Percentiles rank a stretch among this genome's conserved stretches.
These are phyloP conservation scores for Rhodomyrtus psidioides DNA, from an alignment of 441 rosid genomes.

Conservation along the genomic window DNA sequence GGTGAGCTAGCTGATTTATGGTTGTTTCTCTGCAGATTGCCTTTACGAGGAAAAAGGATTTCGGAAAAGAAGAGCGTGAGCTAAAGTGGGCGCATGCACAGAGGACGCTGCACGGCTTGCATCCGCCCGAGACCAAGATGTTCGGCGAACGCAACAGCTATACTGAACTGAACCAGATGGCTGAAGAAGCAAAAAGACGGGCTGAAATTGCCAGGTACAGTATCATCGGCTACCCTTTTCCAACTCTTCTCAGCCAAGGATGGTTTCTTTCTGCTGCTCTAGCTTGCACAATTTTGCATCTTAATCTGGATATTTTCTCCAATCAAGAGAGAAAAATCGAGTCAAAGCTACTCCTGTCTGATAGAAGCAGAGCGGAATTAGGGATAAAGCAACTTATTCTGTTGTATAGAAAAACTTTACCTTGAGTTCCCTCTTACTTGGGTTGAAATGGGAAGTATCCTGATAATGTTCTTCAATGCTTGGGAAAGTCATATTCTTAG, in stretches of 20 bases:
- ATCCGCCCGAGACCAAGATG: conserved; percentile 32
- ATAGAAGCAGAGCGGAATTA: neutral
- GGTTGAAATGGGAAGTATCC: neutral
- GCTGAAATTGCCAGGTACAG: conserved; percentile 38
- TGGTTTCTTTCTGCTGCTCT: neutral
- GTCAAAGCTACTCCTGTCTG: neutral
- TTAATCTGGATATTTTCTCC: neutral
- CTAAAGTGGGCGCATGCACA: conserved; percentile 47
- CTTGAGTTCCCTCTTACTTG: neutral
- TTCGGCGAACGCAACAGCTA: conserved; percentile 25
- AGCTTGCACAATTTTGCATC: neutral
- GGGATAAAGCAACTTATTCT: neutral
- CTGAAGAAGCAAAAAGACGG: conserved; percentile 39
- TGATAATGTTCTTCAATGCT: neutral
- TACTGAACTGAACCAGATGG: conserved; percentile 32
- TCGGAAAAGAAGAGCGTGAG: conserved; percentile 35
- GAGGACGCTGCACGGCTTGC: conserved; percentile 36
- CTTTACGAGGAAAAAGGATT: conserved; percentile 35
- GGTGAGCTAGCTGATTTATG: neutral
- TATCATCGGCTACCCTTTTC: neutral
- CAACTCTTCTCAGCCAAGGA: neutral
- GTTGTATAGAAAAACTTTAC: neutral
- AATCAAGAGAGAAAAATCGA: neutral
- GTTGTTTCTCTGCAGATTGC: conserved; percentile 24
- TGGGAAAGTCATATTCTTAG: neutral